Base-by-base conservation (phyloP, 108 stramenopile genomes). In the Halocafeteria seosinensis region DNA sequence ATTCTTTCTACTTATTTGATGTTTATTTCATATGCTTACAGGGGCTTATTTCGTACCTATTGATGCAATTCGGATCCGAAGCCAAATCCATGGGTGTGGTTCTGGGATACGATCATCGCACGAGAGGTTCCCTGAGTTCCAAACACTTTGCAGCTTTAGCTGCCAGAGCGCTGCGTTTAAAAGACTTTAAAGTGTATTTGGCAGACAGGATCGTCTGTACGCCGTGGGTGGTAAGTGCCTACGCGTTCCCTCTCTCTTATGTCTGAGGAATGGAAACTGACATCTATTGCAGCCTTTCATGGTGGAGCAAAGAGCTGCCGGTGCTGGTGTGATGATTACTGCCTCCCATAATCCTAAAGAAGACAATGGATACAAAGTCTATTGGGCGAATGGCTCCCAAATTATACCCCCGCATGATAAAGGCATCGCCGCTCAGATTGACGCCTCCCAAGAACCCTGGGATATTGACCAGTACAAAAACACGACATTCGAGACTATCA, bases 261-360 rank as follows among this genome's bases (percentile, higher is more conserved):
- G n/a, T n/a, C n/a, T n/a, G n/a, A n/a, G n/a, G n/a, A n/a, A n/a
- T n/a, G n/a, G n/a, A n/a, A n/a, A n/a, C n/a, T n/a, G n/a, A n/a
- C n/a, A n/a, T n/a, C n/a, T n/a, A n/a, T n/a, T n/a, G n/a, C n/a
- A n/a, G n/a, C 85, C 95, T 28, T 97, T 85, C 73, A 75, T 78
- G 11, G 78, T 84, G 25, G 55, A 67, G 5, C 35, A 73, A 50
- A 36, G 72, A 0, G 36, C 65, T 38, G 85, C 88, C 0, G 65
- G 77, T n/a, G 84, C 83, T 32, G 95, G 95, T 13, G 80, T 94
- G 38, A 97, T 97, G 95, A 85, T 93, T 2, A 97, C 95, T 2
- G 92, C 92, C 0, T 87, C 85, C n/a, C 95, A 97, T 79, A 97
- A 97, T 79, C 95, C 95, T 0, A 90, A 88, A 61, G 70, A 77